Evolutionary conservation across 164 flowering plant species (phyloP), one percentile per base, ranked within the genome.

Genomic region (Piper longum): DNA sequence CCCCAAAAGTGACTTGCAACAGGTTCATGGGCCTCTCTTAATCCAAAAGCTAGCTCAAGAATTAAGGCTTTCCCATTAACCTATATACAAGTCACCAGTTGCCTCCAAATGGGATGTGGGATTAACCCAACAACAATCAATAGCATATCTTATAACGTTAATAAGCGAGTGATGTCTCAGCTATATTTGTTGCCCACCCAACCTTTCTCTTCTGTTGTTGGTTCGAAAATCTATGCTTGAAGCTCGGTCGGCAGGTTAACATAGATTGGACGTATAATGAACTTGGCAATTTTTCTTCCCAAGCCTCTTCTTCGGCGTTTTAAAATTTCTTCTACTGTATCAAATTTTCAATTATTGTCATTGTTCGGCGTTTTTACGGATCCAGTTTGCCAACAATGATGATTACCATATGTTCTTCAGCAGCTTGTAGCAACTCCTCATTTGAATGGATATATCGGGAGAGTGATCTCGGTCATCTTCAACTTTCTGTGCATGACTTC

Each of bases 171-270:
- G 97, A 93, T 16, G 99, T 88, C 69, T 93, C 99, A 4, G 97
- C 96, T 63, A 90, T 88, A 72, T 95, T 88, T 59, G 99, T 95
- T 16, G 97, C 95, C 64, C 90, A 69, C 56, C 88, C 88, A 57
- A 93, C 97, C 62, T 93, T 91, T 5, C 96, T 88, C 97, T 77
- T 85, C 91, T 48, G 99, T 97, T 63, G 99, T 95, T 26, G 91
- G 86, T 73, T 90, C 97, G 78, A 93, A 93, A 64, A 93, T 93
- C 74, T 90, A 88, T 8, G 97, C 80, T 68, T 93, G 99, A 62
- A 90, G 76, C 66, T 93, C 99, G 18, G 97, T 93, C 19, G 99
- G 99, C 19, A 93, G 80, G 67, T 90, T 90, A 12, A 97, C 99
- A 84, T 93, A 93, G 16, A 93, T 93, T 3, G 99, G 99, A 72